Conservation (phyloP, 257 asterid genomes). For the Mentha longifolia region DNA sequence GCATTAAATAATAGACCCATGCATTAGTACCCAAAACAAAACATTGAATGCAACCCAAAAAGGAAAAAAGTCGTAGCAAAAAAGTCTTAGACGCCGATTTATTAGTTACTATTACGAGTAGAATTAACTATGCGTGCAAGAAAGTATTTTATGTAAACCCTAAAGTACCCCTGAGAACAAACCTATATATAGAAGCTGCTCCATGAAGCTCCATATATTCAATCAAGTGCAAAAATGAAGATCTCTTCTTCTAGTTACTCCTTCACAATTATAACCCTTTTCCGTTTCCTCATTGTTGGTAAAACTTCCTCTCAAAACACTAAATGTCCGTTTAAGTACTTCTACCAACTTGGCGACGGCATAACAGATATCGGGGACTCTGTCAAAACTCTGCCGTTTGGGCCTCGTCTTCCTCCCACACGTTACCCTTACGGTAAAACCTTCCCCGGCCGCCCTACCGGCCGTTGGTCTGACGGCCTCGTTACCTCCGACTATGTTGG, state of each 20-base stretch:
- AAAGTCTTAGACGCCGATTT: too few species aligned
- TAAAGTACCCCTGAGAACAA: too few species aligned
- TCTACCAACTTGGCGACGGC: constrained; percentile 19
- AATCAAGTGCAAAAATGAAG: not conserved
- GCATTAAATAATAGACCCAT: too few species aligned
- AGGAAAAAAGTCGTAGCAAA: too few species aligned
- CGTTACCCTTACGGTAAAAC: constrained; percentile 46
- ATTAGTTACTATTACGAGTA: too few species aligned
- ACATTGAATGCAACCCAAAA: too few species aligned
- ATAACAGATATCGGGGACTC: constrained; percentile 35
- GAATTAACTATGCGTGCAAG: too few species aligned
- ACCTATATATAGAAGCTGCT: too few species aligned
- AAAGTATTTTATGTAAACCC: too few species aligned
- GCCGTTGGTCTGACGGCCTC: constrained; percentile 39
- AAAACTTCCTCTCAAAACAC: not conserved
- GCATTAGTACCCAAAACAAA: too few species aligned
- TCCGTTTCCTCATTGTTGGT: not conserved
- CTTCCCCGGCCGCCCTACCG: too few species aligned
- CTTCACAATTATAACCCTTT: not conserved
- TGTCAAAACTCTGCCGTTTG: constrained; percentile 9
- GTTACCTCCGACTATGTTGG: constrained; percentile 19
- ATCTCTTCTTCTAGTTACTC: not conserved
- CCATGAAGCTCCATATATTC: too few species aligned
- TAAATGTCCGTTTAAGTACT: constrained; percentile 27
- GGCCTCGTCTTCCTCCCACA: not conserved